Conservation (phyloP, 345 rosid genomes). For the Sisymbrium irio region DNA sequence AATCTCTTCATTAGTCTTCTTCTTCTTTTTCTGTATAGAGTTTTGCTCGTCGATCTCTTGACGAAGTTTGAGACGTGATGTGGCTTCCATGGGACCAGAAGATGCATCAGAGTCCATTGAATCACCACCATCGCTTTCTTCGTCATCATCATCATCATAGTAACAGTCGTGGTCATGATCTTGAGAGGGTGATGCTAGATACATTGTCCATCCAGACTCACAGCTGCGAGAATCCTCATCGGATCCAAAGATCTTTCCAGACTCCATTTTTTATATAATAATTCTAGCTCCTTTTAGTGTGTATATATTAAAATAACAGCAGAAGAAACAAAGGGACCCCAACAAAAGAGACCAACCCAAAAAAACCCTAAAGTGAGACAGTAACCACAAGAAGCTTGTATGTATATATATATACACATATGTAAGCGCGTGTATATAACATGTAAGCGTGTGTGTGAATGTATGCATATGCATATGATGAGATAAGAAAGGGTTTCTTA, state of each 20-base stretch:
- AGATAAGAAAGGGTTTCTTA: constrained; percentile 9
- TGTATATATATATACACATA: not conserved
- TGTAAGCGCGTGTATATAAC: not conserved
- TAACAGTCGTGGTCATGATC: constrained; percentile 25
- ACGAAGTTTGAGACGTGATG: constrained; percentile 11
- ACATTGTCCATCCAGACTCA: constrained; percentile 71
- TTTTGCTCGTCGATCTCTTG: constrained; percentile 21
- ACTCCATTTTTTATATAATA: constrained; percentile 39
- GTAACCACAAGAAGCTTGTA: constrained; percentile 20
- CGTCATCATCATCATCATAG: constrained; percentile 17
- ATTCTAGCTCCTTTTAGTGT: constrained; percentile 3
- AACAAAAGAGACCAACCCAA: constrained; percentile 13
- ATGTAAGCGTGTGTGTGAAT: constrained; percentile 19
- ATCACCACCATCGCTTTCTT: constrained; percentile 41
- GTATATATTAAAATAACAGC: not conserved
- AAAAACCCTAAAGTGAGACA: constrained; percentile 37
- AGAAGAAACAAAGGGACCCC: constrained; percentile 22
- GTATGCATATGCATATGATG: constrained; percentile 7
- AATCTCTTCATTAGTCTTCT: constrained; percentile 20
- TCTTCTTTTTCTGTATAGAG: constrained; percentile 12
- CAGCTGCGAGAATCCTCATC: constrained; percentile 44
- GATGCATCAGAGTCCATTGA: constrained; percentile 84
- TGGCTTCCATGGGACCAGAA: constrained; percentile 53
- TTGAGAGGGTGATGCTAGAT: constrained; percentile 46
- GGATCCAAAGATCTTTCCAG: constrained; percentile 39